Base-by-base conservation (phyloP, 148 eudicot genomes). In the Agrostemma githago region DNA sequence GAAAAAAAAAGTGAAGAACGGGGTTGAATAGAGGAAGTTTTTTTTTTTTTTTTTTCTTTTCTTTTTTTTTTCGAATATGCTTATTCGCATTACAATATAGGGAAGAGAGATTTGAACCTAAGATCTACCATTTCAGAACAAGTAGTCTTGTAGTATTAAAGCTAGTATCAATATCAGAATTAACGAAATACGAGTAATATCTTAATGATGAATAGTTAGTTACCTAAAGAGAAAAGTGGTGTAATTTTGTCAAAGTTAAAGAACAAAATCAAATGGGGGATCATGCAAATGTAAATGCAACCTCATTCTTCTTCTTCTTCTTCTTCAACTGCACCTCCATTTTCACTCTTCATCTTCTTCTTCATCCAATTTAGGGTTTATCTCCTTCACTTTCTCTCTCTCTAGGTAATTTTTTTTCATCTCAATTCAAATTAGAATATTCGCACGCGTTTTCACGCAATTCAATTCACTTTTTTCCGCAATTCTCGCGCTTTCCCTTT, bases 241-340 rank as follows among this genome's bases (percentile, higher is more conserved):
- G 67, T 26, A 46, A 48, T 14, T 68, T 69, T 48, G 34, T 26
- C 4, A 72, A 60, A 56, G 48, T 65, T 61, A 75, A 71, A 57
- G 19, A 61, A 62, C 59, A 39, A 38, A 14, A 15, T 41, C 9
- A 57, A 78, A 70, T 37, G 77, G 53, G 71, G 80, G 85, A 79
- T 82, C 82, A 79, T 79, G 85, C 85, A 82, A 76, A 78, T 34
- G 70, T 77, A 74, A 78, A 76, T 64, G 34, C 34, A 26, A 26
- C 34, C 34, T 26, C 34, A 0, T 10, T 75, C 74, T 72, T 62
- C 60, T 72, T 76, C 76, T 76, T 72, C 76, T 42, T 60, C 69
- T 58, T 62, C 75, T 61, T 62, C 70, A 53, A 68, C 68, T 61
- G 51, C 70, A 53, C 61, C 68, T 57, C 66, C 66, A 48, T 21